Evolutionary conservation across 169 alveolate species (phyloP).

Genomic region (Ichthyophthirius multifiliis): DNA sequence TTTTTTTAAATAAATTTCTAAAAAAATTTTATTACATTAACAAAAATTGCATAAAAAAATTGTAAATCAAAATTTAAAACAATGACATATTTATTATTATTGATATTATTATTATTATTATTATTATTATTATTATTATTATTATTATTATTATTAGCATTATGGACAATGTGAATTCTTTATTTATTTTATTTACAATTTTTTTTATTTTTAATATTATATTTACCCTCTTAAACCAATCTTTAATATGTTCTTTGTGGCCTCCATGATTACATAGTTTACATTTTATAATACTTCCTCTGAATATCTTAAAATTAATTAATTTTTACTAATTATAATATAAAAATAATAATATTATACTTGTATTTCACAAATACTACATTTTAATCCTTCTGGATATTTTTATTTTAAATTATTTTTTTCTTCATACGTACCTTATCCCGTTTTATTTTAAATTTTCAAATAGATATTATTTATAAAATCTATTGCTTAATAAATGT

Average conservation of each 20-base stretch:
- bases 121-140: background rate
- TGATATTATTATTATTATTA: background rate
- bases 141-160: background rate
- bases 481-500: background rate
- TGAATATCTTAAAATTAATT: background rate
- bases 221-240: slow-evolving; percentile 8
- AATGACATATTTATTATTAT: background rate
- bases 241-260: slow-evolving; percentile 5
- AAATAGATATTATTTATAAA: background rate
- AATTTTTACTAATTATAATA: background rate
- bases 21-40: too few species aligned
- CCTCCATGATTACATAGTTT: slow-evolving; percentile 12
- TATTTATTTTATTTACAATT: background rate
- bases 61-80: background rate
- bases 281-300: background rate
- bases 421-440: background rate
- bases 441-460: background rate
- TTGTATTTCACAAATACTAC: background rate
- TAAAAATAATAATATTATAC: background rate
- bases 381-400: too few species aligned
- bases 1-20: too few species aligned
- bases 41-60: too few species aligned
- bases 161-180: background rate
- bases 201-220: background rate
- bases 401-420: background rate